Base-by-base conservation (phyloP, 1,139 yeast genomes). In the Yamadazyma triangularis region DNA sequence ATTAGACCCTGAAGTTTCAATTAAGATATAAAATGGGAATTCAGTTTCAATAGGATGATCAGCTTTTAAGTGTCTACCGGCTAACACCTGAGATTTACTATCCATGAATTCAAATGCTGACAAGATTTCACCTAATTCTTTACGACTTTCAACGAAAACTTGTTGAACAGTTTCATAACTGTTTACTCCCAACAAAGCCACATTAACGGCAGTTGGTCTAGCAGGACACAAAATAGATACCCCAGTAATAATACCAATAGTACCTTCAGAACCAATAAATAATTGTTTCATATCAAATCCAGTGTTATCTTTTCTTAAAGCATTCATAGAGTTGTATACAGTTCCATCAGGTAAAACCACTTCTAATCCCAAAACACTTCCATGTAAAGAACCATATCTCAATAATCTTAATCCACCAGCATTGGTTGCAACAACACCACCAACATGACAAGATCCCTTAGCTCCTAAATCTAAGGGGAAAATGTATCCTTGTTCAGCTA, bases 101-200 rank as follows among this genome's bases (percentile, higher is more conserved):
- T 89, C 98, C 96, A 89, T 89, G 49, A 89, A 85, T 57, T 89
- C 98, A 59, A 87, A 89, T 6, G 97, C 96, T 23, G 95, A 84
- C 39, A 89, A 68, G 42, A 89, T 80, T 55, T 89, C 97, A 13
- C 85, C 76, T 25, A 89, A 72, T 47, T 86, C 95, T 28, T 64
- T 59, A 48, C 84, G 82, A 23, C 96, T 94, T 44, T 75, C 77
- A 27, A 76, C 79, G 58, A 88, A 91, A 2, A 89, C 82, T 49
- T 82, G 66, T 56, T 81, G 89, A 25, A 89, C 96, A 10, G 79
- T 72, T 48, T 85, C 93, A 56, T 81, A 89, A 24, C 83, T 76
- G 15, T 80, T 77, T 8, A 89, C 77, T 9, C 93, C 97, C 45
- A 89, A 70, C 44, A 88, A 83, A 3, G 96, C 95, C 33, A 89